Evolutionary conservation across 2,329 filamentous ascomycete species (phyloP).

Genomic region (Tolypocladium ophioglossoides): DNA sequence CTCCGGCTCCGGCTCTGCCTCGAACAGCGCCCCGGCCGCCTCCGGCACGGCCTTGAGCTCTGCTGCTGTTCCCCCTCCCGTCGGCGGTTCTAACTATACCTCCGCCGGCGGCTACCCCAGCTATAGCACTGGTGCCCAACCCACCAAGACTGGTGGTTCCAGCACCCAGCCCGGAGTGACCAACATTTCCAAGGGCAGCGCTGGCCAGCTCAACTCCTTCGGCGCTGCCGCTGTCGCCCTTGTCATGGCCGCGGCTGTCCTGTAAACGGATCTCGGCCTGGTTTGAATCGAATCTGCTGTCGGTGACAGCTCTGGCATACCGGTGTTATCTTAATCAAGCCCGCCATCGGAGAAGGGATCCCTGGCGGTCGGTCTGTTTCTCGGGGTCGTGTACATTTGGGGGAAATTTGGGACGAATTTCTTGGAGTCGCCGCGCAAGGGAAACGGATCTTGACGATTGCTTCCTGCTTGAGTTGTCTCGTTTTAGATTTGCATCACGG

Average conservation of each 20-base stretch:
- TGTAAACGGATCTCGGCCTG: slow-evolving; percentile 11
- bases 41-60: slow-evolving; percentile 1
- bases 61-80: slow-evolving; percentile 5
- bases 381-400: background rate
- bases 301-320: background rate
- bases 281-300: background rate
- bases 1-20: slow-evolving; percentile 13
- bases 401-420: background rate
- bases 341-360: background rate
- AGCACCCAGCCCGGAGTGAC: background rate
- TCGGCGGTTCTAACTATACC: background rate
- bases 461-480: background rate
- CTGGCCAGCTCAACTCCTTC: slow-evolving; percentile 17
- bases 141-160: too few species aligned
- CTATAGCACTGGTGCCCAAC: too few species aligned
- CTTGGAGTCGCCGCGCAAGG: background rate
- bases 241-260: slow-evolving; percentile 16
- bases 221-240: slow-evolving; percentile 20
- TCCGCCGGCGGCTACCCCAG: too few species aligned
- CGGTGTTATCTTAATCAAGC: background rate
- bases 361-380: background rate
- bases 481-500: background rate
- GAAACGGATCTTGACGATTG: background rate
- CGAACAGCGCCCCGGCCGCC: slow-evolving; percentile 1
- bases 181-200: slow-evolving; percentile 4